Percentiles rank a stretch among this genome's conserved stretches.
Conservation (phyloP, 352 stramenopile species). For the Globisporangium recalcitrans region DNA sequence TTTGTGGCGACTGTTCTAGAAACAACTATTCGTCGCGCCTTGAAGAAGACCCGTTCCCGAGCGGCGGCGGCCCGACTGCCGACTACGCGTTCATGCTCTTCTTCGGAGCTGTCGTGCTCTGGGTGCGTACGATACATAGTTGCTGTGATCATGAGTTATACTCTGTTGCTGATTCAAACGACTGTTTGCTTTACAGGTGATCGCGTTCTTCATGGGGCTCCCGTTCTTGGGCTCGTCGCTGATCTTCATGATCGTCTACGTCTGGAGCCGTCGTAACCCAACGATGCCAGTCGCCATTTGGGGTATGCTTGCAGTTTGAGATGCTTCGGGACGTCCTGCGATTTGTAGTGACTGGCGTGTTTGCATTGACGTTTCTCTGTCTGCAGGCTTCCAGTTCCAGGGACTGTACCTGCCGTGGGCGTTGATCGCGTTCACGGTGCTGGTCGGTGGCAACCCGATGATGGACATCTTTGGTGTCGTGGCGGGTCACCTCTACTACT, state of each 20-base stretch:
- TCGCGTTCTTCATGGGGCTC: conserved; percentile 80
- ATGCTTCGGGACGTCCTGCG: too few species aligned
- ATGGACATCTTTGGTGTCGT: conserved; percentile 85
- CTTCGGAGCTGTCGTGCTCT: conserved; percentile 70
- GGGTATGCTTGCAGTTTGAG: conserved; percentile 27
- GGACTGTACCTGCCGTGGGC: conserved; percentile 87
- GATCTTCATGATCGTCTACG: conserved; percentile 90
- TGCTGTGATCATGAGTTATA: background rate
- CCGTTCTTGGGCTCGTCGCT: conserved; percentile 80
- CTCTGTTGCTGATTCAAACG: background rate
- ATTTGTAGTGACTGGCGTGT: background rate
- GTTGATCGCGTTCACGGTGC: conserved; percentile 85
- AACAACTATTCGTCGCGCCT: conserved; percentile 81
- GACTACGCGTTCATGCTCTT: conserved; percentile 90
- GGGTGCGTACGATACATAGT: conserved; percentile 36
- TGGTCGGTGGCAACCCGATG: conserved; percentile 82
- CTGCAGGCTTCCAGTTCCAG: conserved; percentile 78
- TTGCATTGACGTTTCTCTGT: background rate
- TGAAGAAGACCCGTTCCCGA: conserved; percentile 82
- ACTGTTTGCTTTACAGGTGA: conserved; percentile 32
- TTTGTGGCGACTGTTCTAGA: conserved; percentile 22
- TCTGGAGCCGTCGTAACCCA: conserved; percentile 86
- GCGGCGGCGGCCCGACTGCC: conserved; percentile 67
- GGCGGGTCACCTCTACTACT: conserved; percentile 88
- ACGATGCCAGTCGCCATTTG: conserved; percentile 80